Conservation (phyloP, 1,139 yeast species). For the Sugiyamaella novakii region DNA sequence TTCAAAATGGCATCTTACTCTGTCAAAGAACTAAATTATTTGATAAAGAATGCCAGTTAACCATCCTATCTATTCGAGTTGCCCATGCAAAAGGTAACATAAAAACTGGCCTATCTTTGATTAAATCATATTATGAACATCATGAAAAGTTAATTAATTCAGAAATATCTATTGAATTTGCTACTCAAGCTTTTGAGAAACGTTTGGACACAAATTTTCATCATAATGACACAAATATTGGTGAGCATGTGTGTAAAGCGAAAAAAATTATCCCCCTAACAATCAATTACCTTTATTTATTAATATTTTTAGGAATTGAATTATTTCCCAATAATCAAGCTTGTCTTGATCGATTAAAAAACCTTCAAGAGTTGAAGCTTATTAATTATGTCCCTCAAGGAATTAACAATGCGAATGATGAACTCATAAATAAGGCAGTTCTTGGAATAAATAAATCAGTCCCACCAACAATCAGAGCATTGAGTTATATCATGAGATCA, state of each 20-base stretch:
- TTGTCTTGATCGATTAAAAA: neutral
- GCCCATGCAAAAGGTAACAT: constrained; percentile 1
- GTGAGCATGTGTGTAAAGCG: neutral
- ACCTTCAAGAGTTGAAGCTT: neutral
- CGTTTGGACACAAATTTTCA: neutral
- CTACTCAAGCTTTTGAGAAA: neutral
- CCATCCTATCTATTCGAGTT: neutral
- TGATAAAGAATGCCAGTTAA: neutral
- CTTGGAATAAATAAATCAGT: constrained; percentile 3
- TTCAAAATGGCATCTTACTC: constrained; percentile 11
- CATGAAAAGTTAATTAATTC: neutral
- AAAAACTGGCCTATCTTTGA: neutral
- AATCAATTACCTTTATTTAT: constrained; percentile 3
- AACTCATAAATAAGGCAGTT: neutral
- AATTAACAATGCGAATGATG: neutral
- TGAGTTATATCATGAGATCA: constrained; percentile 9
- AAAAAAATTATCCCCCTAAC: neutral
- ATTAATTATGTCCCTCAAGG: neutral
- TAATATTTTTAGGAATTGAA: constrained; percentile 12
- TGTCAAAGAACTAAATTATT: neutral
- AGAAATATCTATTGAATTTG: constrained; percentile 5
- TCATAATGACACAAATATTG: neutral
- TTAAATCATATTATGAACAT: constrained; percentile 1
- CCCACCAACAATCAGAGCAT: constrained; percentile 2
- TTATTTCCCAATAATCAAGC: constrained; percentile 8